Evolutionary conservation across 2,329 filamentous ascomycete species (phyloP).

Genomic region (Botrytis medusae): DNA sequence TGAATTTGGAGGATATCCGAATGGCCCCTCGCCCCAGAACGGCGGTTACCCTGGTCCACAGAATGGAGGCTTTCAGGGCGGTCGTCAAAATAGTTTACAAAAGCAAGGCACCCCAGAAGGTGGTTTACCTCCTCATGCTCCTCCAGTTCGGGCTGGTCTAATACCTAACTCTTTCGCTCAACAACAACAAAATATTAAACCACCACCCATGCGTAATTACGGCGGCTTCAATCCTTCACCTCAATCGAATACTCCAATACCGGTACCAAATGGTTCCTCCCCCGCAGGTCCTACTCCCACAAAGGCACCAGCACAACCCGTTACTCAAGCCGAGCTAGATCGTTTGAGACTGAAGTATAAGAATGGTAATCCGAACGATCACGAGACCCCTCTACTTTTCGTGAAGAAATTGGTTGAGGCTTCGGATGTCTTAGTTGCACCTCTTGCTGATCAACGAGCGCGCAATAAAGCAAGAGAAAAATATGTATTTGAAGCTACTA

Average conservation of each 20-base stretch:
- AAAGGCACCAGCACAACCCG: conserved; percentile 40
- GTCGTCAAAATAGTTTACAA: conserved; percentile 31
- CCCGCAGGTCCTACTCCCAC: conserved; percentile 19
- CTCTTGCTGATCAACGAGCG: conserved; percentile 66
- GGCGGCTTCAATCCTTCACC: conserved; percentile 29
- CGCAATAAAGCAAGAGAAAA: conserved; percentile 76
- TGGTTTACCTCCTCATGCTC: conserved; percentile 58
- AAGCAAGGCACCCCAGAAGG: conserved; percentile 36
- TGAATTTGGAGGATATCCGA: conserved; percentile 27
- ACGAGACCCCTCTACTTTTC: conserved; percentile 67
- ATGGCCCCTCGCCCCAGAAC: conserved; percentile 26
- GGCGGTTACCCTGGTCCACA: conserved; percentile 23
- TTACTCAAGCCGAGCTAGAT: conserved; percentile 79
- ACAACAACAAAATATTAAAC: conserved; percentile 51
- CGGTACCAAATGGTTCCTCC: background rate
- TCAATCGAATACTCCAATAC: conserved; percentile 6
- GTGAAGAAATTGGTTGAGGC: conserved; percentile 87
- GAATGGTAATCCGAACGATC: conserved; percentile 71
- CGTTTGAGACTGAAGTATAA: conserved; percentile 65
- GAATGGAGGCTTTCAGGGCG: conserved; percentile 25
- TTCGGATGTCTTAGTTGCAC: conserved; percentile 68
- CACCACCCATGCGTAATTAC: conserved; percentile 50
- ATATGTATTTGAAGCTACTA: conserved; percentile 83
- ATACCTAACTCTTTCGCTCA: conserved; percentile 59
- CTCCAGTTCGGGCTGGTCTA: conserved; percentile 62